A percentile compares a stretch with the other conserved stretches of the same genome.
Evolutionary conservation across 202 grass and related monocot species (phyloP).

Genomic region (Schoenoplectus tabernaemontani): DNA sequence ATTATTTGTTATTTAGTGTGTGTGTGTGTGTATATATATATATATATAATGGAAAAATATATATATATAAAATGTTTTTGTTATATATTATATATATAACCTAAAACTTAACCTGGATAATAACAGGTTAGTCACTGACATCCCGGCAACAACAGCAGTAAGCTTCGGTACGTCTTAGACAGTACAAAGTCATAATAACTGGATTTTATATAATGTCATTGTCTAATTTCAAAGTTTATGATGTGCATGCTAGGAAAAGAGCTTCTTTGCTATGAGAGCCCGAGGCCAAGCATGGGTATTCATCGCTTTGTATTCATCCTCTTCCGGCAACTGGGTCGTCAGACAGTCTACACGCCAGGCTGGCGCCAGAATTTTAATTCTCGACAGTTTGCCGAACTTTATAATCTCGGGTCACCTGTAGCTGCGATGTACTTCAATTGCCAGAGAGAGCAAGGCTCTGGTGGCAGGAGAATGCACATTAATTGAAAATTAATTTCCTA

Average conservation of each 20-base stretch:
- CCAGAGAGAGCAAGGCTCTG: constrained; percentile 32
- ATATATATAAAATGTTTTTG: not conserved
- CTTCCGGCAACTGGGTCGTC: constrained; percentile 22
- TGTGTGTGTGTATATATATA: not conserved
- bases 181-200: not conserved
- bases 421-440: constrained; percentile 34
- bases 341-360: constrained; percentile 18
- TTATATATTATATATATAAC: not conserved
- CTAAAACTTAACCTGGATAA: not conserved
- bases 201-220: not conserved
- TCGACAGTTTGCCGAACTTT: constrained; percentile 29
- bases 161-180: constrained; percentile 21
- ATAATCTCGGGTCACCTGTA: constrained; percentile 32
- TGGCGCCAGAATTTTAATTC: constrained; percentile 35
- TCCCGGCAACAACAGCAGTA: constrained; percentile 26
- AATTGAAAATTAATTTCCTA: not conserved
- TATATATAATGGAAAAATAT: not conserved
- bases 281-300: constrained; percentile 29
- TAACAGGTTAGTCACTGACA: constrained; percentile 36
- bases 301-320: constrained; percentile 30
- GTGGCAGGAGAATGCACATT: constrained; percentile 22
- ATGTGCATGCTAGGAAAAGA: constrained; percentile 16
- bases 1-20: not conserved
- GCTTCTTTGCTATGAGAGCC: constrained; percentile 35
- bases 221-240: too few relatives aligned